Evolutionary conservation across 768 basidiomycete species (phyloP).

Genomic region (Lepiota venenata): DNA sequence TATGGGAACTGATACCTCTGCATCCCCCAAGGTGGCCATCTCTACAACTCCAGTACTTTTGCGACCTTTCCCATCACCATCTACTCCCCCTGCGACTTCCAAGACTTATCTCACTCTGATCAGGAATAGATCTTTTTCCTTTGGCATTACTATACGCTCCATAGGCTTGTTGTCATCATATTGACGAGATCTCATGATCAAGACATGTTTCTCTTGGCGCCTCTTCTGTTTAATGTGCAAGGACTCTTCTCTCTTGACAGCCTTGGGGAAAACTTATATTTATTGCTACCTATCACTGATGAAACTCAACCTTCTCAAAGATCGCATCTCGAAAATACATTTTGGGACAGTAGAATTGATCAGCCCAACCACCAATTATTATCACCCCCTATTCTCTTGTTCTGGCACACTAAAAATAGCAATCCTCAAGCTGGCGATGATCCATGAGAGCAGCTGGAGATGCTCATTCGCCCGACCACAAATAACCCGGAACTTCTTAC

Average conservation of each 20-base stretch:
- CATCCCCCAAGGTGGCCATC: no score
- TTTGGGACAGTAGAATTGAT: no score
- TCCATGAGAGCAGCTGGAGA: not conserved
- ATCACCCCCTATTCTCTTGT: not conserved
- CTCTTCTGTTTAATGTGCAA: not conserved
- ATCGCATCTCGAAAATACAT: no score
- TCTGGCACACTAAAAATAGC: not conserved
- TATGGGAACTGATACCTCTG: no score
- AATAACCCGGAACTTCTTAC: not conserved
- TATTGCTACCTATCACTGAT: not conserved
- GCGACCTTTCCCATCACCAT: no score
- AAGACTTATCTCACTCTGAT: no score
- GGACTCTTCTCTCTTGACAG: not conserved
- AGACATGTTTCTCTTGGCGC: not conserved
- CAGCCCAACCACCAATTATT: no score
- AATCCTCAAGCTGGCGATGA: not conserved
- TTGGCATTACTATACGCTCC: not conserved
- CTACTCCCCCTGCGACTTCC: no score
- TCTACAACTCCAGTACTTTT: no score
- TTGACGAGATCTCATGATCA: constrained; percentile 1
- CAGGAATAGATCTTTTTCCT: not conserved
- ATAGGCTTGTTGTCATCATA: not conserved
- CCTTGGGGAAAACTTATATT: not conserved
- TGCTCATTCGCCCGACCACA: not conserved
- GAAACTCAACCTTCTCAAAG: not conserved